Base-by-base conservation (phyloP, 1,284 basidiomycete species). In the Athelia psychrophila region DNA sequence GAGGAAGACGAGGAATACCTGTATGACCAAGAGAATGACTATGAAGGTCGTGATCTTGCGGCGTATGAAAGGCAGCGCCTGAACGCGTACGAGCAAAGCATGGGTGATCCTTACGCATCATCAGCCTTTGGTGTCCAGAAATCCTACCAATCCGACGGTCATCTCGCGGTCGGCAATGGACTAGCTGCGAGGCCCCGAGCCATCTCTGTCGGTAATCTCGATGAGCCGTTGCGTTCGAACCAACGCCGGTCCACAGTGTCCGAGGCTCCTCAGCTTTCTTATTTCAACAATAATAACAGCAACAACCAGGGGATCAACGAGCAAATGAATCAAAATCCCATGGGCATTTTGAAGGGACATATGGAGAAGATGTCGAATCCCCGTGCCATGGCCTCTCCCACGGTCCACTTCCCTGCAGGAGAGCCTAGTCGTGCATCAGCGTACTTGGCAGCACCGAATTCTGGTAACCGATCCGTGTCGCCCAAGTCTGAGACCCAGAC, bases 151-250 rank as follows among this genome's bases (percentile, higher is more conserved):
- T 75, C 82, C 54, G 72, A 78, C 23, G 86, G 90, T 54, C 86
- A 86, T 65, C 77, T 91, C 40, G 70, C 77, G 32, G 70, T 77
- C 50, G 68, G 69, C 32, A 67, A 58, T 49, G 68, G 65, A 19
- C 58, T 75, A 27, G 65, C 65, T 22, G 77, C 81, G 50, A 79
- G 93, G 47, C 93, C 93, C 15, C 85, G 95, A 51, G 93, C 95
- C 19, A 95, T 93, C 48, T 96, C 94, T 16, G 91, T 97, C 35
- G 92, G 93, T 30, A 89, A 84, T 51, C 79, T 95, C n/a, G 93
- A 95, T 63, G 91, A 94, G 60, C 80, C 79, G 48, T 73, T 78
- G 60, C 84, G 80, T 57, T 70, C 78, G 51, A 71, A 79, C 51
- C 81, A 86, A 60, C 84, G 87, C 53, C 84, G 87, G 58, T 75